Conservation (phyloP, 805 yeast genomes). For the Candida patagonica region DNA sequence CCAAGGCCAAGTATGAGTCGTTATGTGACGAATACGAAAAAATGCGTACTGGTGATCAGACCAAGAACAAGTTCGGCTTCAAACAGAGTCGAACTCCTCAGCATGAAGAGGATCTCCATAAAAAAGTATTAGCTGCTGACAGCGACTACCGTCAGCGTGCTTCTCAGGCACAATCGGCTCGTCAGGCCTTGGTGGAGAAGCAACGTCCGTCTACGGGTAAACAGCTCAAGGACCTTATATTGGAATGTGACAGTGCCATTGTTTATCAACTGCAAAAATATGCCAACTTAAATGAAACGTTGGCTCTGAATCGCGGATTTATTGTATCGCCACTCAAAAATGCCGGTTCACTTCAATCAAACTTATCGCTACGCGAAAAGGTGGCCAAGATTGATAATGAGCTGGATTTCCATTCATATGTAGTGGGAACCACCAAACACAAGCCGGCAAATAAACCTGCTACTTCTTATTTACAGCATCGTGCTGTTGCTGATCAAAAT, state of each 20-base stretch:
- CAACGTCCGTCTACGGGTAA: slow-evolving; percentile 72
- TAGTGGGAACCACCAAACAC: slow-evolving; percentile 32
- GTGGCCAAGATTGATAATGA: slow-evolving; percentile 79
- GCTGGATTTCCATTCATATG: slow-evolving; percentile 63
- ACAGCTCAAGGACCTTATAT: slow-evolving; percentile 62
- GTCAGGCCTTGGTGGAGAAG: slow-evolving; percentile 60
- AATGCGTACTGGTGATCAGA: slow-evolving; percentile 70
- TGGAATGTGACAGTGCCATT: slow-evolving; percentile 86
- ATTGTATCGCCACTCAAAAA: slow-evolving; percentile 60
- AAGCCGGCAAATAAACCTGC: slow-evolving; percentile 27
- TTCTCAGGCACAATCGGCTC: slow-evolving; percentile 56
- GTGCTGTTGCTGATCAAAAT: slow-evolving; percentile 20
- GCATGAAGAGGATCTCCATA: slow-evolving; percentile 78
- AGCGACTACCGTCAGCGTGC: slow-evolving; percentile 77
- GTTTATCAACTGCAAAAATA: slow-evolving; percentile 81
- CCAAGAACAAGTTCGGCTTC: slow-evolving; percentile 70
- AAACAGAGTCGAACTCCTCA: slow-evolving; percentile 72
- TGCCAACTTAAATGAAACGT: slow-evolving; percentile 78
- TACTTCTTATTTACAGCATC: slow-evolving; percentile 27
- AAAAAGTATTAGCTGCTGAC: slow-evolving; percentile 78
- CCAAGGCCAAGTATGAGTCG: slow-evolving; percentile 65
- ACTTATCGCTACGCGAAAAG: slow-evolving; percentile 61
- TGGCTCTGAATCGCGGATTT: slow-evolving; percentile 76
- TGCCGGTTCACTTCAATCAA: slow-evolving; percentile 10
- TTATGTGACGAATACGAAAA: slow-evolving; percentile 82